Conservation (phyloP, 257 asterid genomes). For the Echites panduratus region DNA sequence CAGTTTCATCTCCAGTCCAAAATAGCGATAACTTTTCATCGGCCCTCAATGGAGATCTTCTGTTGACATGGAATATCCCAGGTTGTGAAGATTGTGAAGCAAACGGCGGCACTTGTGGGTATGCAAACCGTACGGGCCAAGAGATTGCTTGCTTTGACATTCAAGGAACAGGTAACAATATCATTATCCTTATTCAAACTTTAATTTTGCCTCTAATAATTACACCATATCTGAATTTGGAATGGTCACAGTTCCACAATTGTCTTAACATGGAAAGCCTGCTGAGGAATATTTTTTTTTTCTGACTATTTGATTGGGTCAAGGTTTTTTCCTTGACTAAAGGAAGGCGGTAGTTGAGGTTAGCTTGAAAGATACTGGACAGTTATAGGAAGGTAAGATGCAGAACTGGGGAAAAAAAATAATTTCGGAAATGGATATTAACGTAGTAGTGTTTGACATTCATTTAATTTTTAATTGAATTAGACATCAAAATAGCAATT, state of each 20-base stretch:
- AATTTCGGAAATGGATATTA: background rate
- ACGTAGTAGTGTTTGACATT: slow-evolving; percentile 3
- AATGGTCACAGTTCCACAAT: background rate
- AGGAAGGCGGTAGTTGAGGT: background rate
- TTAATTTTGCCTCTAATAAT: background rate
- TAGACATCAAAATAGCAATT: background rate
- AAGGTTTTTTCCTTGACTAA: slow-evolving; percentile 2
- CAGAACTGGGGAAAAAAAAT: background rate
- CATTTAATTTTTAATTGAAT: too few relatives aligned
- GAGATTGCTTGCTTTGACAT: slow-evolving; percentile 20
- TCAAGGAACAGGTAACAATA: slow-evolving; percentile 28
- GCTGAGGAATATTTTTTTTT: background rate
- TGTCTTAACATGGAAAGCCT: background rate
- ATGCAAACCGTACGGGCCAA: slow-evolving; percentile 11
- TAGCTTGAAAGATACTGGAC: background rate
- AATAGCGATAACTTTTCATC: slow-evolving; percentile 18
- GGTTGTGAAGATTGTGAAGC: slow-evolving; percentile 35
- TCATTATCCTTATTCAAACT: background rate
- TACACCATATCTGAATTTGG: background rate
- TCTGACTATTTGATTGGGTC: slow-evolving; percentile 19
- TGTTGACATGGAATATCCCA: slow-evolving; percentile 39
- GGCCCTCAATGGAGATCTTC: slow-evolving; percentile 23
- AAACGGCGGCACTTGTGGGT: slow-evolving; percentile 25
- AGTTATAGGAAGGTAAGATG: slow-evolving; percentile 7
- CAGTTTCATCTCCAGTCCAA: slow-evolving; percentile 32